Conservation (phyloP, 2,329 filamentous ascomycete genomes). For the Ophiosphaerella korrae region DNA sequence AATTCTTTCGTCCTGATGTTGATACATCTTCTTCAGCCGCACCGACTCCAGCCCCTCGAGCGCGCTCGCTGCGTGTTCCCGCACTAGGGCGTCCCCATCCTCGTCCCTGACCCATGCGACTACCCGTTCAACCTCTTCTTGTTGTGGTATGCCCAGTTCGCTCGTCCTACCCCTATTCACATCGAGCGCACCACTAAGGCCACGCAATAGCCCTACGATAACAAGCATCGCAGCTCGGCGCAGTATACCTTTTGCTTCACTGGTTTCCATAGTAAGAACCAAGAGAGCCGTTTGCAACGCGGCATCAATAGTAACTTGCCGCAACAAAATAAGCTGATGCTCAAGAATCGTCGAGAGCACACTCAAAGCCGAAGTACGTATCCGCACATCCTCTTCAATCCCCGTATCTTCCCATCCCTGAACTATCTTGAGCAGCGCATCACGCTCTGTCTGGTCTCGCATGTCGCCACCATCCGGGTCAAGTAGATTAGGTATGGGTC, state of each 20-base stretch:
- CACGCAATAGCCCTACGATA: constrained; percentile 65
- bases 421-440: constrained; percentile 64
- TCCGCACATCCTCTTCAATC: constrained; percentile 68
- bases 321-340: constrained; percentile 53
- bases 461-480: constrained; percentile 34
- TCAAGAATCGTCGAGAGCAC: constrained; percentile 67
- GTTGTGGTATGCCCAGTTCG: constrained; percentile 60
- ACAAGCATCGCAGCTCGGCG: constrained; percentile 69
- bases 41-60: constrained; percentile 69
- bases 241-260: constrained; percentile 66
- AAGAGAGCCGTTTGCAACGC: constrained; percentile 68
- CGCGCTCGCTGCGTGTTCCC: constrained; percentile 69
- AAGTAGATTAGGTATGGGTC: constrained; percentile 50
- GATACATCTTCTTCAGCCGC: constrained; percentile 60
- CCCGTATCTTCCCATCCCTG: constrained; percentile 71
- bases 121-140: constrained; percentile 66
- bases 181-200: constrained; percentile 60
- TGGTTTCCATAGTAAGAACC: constrained; percentile 66
- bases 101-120: constrained; percentile 67
- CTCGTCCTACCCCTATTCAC: constrained; percentile 49
- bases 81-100: constrained; percentile 71
- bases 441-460: constrained; percentile 46
- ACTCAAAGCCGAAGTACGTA: constrained; percentile 71
- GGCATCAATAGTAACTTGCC: constrained; percentile 46
- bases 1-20: constrained; percentile 35